Base-by-base conservation (phyloP, 108 stramenopile species). In the Cylindrotheca closterium region DNA sequence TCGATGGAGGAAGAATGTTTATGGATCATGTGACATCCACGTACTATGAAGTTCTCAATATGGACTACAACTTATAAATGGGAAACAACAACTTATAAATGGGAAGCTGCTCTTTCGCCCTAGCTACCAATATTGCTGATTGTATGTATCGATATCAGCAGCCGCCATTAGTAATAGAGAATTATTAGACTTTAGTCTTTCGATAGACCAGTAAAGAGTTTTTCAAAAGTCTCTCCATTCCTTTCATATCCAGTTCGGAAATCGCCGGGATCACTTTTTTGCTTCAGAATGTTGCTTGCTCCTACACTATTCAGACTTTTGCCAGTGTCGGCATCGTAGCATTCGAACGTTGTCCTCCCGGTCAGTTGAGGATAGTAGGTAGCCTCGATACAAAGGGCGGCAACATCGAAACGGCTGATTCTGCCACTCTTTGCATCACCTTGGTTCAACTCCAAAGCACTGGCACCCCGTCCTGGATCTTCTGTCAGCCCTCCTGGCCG, bases 401-500 rank as follows among this genome's bases (percentile, higher is more conserved):
- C 87, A 15, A 92, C 87, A 75, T 92, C 90, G 3, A 85, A 71
- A 15, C 90, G 77, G 19, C 76, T 65, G 45, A 92, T 79, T 50
- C 90, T 60, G 45, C 87, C 90, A 30, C 79, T 81, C 51, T 87
- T 93, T 12, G 81, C 56, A 51, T 93, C 92, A 46, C 92, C 92
- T 58, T 93, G 92, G 68, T 93, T 93, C 27, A 93, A 55, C 66
- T 90, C 91, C 46, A 93, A 51, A 3, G 46, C 55, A 2, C 58
- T 19, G 19, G 69, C 84, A 27, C 75, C 68, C 8, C 71, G 61
- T 37, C 69, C 25, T 47, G 79, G 75, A 26, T 81, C 79, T 54
- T 74, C 65, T 5, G 84, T 91, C 47, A 95, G 61, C 3, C 94
- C 91, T 21, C 94, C 94, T 3, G 93, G 93, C 59, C 93, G 86